Conservation (phyloP, 208 protist genomes). For the Tritrichomonas foetus region DNA sequence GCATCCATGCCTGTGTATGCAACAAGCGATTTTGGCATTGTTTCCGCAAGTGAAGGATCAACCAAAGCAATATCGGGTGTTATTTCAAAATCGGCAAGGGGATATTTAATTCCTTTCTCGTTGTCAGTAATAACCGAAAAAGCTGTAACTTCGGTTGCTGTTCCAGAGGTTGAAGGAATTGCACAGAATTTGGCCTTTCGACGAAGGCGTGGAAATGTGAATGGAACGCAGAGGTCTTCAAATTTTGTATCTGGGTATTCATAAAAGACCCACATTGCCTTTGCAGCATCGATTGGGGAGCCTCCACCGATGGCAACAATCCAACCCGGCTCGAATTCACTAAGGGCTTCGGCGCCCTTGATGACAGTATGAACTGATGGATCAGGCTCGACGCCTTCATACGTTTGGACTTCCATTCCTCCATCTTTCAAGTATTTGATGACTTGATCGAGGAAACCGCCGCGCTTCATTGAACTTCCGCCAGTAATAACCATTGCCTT, state of each 20-base stretch:
- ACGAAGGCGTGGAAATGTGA: constrained; percentile 49
- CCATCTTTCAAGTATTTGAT: constrained; percentile 20
- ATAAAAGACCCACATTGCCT: constrained; percentile 50
- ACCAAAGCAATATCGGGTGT: constrained; percentile 54
- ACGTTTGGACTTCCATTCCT: not conserved
- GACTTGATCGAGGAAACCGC: not conserved
- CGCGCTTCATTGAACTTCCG: not conserved
- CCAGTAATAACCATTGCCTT: not conserved
- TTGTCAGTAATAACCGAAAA: constrained; percentile 58
- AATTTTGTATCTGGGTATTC: constrained; percentile 51
- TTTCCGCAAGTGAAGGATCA: constrained; percentile 48
- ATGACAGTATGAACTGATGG: constrained; percentile 23
- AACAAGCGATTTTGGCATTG: constrained; percentile 48
- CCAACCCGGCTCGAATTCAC: constrained; percentile 36
- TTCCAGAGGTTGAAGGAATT: constrained; percentile 59
- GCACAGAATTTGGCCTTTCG: constrained; percentile 41
- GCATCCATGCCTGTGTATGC: constrained; percentile 56
- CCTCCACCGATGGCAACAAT: constrained; percentile 57
- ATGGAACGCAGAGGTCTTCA: constrained; percentile 51
- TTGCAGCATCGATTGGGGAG: constrained; percentile 57
- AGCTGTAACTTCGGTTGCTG: constrained; percentile 57
- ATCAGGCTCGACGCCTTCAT: constrained; percentile 30
- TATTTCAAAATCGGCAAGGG: constrained; percentile 56
- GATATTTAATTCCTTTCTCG: constrained; percentile 53
- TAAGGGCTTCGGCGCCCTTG: not conserved